Evolutionary conservation across 73 alveolate species (phyloP).

Genomic region (Symbiodinium natans): DNA sequence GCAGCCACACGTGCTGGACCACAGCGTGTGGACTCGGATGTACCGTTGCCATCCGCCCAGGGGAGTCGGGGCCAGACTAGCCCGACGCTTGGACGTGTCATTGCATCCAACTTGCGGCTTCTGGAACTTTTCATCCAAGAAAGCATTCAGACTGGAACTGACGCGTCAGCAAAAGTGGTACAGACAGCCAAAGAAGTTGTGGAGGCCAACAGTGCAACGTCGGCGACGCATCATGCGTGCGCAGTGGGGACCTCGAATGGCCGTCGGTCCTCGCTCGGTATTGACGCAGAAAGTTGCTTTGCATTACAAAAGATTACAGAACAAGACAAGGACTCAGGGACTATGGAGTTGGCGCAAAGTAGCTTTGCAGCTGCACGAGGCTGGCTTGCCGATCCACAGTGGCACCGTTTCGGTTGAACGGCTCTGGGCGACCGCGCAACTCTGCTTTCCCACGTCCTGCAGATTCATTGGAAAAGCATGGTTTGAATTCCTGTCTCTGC

Average conservation of each 20-base stretch:
- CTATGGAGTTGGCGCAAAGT: not conserved
- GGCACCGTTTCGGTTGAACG: not conserved
- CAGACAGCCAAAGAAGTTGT: not conserved
- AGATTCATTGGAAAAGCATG: not conserved
- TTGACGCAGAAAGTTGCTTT: not conserved
- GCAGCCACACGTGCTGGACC: not conserved
- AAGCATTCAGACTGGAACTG: not conserved
- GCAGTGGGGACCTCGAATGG: not conserved
- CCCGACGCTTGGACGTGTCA: not conserved
- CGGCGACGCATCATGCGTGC: not conserved
- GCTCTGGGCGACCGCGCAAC: not conserved
- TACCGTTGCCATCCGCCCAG: not conserved
- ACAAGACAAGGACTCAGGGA: not conserved
- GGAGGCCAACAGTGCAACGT: not conserved
- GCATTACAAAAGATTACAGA: not conserved
- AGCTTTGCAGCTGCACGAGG: not conserved
- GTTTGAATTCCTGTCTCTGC: constrained; percentile 6
- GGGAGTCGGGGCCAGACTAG: not conserved
- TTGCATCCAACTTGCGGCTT: not conserved
- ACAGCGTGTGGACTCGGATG: not conserved
- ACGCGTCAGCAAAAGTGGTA: not conserved
- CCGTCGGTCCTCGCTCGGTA: not conserved
- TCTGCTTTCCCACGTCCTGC: not conserved
- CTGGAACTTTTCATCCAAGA: not conserved
- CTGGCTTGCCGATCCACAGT: not conserved